Evolutionary conservation across 2,329 filamentous ascomycete species (phyloP).

Genomic region (Colletotrichum tropicicola): DNA sequence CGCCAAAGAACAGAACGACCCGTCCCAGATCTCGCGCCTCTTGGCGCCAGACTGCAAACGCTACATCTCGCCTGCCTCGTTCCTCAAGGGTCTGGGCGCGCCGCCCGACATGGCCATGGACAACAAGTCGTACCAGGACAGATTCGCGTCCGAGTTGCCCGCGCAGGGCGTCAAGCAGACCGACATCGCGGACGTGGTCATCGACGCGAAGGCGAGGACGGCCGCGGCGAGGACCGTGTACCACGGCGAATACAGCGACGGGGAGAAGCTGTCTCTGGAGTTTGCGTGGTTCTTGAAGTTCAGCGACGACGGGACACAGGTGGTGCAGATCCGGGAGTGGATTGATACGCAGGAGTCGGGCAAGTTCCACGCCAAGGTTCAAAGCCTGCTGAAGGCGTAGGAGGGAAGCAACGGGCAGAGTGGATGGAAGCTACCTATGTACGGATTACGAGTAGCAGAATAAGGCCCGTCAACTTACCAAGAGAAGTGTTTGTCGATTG

Average conservation of each 20-base stretch:
- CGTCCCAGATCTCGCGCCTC: not conserved
- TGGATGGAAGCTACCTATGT: not conserved
- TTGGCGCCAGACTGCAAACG: not conserved
- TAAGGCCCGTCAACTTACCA: too few species aligned
- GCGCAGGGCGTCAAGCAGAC: not conserved
- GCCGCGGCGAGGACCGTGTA: not conserved
- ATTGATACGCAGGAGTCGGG: not conserved
- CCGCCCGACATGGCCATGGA: not conserved
- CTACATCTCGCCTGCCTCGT: not conserved
- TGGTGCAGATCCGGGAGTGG: not conserved
- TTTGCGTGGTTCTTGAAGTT: slow-evolving; percentile 13
- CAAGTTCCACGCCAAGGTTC: not conserved
- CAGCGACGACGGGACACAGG: slow-evolving; percentile 2
- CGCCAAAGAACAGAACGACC: not conserved
- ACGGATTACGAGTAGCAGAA: too few species aligned
- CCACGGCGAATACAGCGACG: not conserved
- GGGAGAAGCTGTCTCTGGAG: not conserved
- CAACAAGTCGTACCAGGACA: not conserved
- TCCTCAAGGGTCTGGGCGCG: not conserved
- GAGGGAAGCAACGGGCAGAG: not conserved
- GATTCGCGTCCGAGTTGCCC: not conserved
- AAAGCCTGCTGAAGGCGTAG: not conserved
- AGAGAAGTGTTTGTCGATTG: too few species aligned
- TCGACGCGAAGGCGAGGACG: not conserved
- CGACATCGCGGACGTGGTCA: not conserved